Evolutionary conservation across 352 stramenopile species (phyloP), one percentile per base, ranked within the genome.

Genomic region (Phytophthora hybrid): DNA sequence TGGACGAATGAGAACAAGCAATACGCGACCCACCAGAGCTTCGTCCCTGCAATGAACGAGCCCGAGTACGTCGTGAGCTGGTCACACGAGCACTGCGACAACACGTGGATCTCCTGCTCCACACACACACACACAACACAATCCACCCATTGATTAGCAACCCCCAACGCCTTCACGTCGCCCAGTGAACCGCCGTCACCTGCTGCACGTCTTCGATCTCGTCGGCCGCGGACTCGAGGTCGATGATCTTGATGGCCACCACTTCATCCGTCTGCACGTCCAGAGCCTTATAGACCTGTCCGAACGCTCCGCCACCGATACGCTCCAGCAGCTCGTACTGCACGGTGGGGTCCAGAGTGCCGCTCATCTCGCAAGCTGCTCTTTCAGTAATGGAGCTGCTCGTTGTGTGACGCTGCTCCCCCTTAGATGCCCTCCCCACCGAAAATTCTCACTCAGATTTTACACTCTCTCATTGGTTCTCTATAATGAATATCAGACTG

Each of bases 31-130:
- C n/a, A 93, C 90, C 90, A 97, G 8, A 97, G 70, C 67, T 94
- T 92, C 44, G 87, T 91, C 37, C 85, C 90, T 13, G 90, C 79
- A 64, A 94, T 94, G 72, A 97, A 97, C 10, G 88, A 95, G 21
- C 87, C 91, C 37, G 91, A 88, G 72, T 98, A 98, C 69, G 89
- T 91, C 39, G 91, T 98, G 51, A 98, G 79, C 74, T 98, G 91
- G 8, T 93, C 85, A 53, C 93, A 97, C 8, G 92, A 79, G 68
- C 91, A 98, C 60, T 97, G 89, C 31, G 91, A 96, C 4, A 98
- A 78, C 69, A 98, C 90, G 19, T 93, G 67, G 66, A 98, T 98
- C 72, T 98, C 93, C 83, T 96, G 69, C 55, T 54, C 57, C 11
- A 67, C 23, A 53, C 29, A 55, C n/a, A n/a, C n/a, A 56, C 23